Conservation (phyloP, 441 rosid genomes). For the Arabidopsis hybrid region DNA sequence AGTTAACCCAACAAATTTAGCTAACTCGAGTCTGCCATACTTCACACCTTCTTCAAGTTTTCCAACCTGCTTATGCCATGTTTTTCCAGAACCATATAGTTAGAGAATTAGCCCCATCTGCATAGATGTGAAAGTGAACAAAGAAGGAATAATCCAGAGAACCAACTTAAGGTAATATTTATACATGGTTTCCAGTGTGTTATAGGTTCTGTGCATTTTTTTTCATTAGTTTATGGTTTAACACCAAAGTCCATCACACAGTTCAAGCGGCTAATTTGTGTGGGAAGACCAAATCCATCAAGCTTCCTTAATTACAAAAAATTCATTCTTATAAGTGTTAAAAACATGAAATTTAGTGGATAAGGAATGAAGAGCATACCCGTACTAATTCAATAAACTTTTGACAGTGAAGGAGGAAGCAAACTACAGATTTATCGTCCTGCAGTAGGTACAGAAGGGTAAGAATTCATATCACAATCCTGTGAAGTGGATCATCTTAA, state of each 20-base stretch:
- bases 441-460: slow-evolving; percentile 50
- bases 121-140: slow-evolving; percentile 12
- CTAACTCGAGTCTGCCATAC: slow-evolving; percentile 42
- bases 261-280: slow-evolving; percentile 22
- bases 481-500: slow-evolving; percentile 4
- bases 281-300: slow-evolving; percentile 21
- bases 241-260: slow-evolving; percentile 16
- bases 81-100: slow-evolving; percentile 9
- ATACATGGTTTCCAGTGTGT: background rate
- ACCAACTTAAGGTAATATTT: slow-evolving; percentile 6
- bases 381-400: slow-evolving; percentile 90
- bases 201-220: slow-evolving; percentile 11
- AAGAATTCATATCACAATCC: slow-evolving; percentile 30
- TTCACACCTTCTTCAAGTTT: slow-evolving; percentile 60
- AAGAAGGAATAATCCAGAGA: slow-evolving; percentile 1
- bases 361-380: slow-evolving; percentile 57
- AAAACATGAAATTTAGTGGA: slow-evolving; percentile 15
- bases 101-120: slow-evolving; percentile 11
- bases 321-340: background rate
- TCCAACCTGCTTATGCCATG: slow-evolving; percentile 61
- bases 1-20: slow-evolving; percentile 41
- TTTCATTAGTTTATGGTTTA: background rate
- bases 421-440: slow-evolving; percentile 93
- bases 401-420: slow-evolving; percentile 91
- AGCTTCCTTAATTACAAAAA: background rate